A percentile compares a stretch with the other conserved stretches of the same genome.
Evolutionary conservation across 805 yeast genomes (phyloP).

Genomic region (Zygotorulaspora florentina): DNA sequence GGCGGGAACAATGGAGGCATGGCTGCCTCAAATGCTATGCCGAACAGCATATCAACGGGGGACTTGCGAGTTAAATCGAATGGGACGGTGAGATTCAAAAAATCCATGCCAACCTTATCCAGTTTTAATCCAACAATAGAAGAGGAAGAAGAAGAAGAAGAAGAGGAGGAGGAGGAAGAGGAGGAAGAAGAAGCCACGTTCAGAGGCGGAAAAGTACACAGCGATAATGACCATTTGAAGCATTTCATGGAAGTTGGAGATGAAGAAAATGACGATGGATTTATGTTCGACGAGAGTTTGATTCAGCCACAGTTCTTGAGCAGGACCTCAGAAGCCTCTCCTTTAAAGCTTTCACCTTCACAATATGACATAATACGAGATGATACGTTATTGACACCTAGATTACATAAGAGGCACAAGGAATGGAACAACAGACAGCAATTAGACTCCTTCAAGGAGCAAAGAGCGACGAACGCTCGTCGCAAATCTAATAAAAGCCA

Average conservation of each 20-base stretch:
- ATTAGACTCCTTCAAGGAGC: constrained; percentile 25
- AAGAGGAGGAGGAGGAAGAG: constrained; percentile 7
- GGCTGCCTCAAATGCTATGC: constrained; percentile 10
- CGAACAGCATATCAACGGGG: constrained; percentile 29
- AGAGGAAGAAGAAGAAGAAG: constrained; percentile 15
- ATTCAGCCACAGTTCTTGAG: constrained; percentile 28
- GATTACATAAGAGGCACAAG: constrained; percentile 24
- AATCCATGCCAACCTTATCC: constrained; percentile 28
- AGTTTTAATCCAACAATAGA: constrained; percentile 15
- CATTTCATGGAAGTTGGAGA: constrained; percentile 14
- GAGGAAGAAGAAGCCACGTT: constrained; percentile 1
- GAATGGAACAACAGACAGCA: constrained; percentile 20
- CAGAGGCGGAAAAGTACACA: neutral
- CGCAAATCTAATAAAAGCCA: constrained; percentile 7
- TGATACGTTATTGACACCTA: constrained; percentile 28
- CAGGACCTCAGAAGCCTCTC: constrained; percentile 14
- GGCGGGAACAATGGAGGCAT: neutral
- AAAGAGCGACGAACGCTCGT: constrained; percentile 9
- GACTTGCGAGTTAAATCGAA: constrained; percentile 22
- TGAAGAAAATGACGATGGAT: constrained; percentile 23
- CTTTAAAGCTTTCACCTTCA: constrained; percentile 25
- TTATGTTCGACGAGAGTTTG: constrained; percentile 24
- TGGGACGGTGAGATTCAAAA: constrained; percentile 24
- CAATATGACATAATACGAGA: constrained; percentile 28
- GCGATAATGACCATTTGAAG: constrained; percentile 7